Conservation (phyloP, 345 rosid genomes). For the Sisymbrium altissimum region DNA sequence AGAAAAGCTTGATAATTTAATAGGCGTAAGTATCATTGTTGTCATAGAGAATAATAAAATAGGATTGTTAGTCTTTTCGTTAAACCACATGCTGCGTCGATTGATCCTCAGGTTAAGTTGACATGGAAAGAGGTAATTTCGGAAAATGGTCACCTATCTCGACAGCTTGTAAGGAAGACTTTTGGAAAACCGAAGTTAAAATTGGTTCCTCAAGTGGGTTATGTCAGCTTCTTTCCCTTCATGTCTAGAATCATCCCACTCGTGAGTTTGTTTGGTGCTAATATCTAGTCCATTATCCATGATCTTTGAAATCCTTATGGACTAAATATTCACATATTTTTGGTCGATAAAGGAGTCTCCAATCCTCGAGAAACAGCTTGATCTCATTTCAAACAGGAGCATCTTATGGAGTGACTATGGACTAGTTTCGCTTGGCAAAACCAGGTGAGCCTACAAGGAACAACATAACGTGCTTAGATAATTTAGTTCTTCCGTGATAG, state of each 20-base stretch:
- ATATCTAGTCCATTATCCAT: not conserved
- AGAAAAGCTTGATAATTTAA: slow-evolving; percentile 1
- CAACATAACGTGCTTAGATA: not conserved
- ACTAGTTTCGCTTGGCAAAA: slow-evolving; percentile 84
- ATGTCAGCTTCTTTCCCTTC: slow-evolving; percentile 93
- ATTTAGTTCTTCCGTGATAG: not conserved
- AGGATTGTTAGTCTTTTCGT: slow-evolving; percentile 1
- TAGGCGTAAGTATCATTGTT: not conserved
- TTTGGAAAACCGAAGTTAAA: slow-evolving; percentile 56
- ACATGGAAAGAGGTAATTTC: slow-evolving; percentile 61
- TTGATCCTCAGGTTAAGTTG: slow-evolving; percentile 62
- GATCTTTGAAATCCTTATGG: not conserved
- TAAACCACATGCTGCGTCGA: not conserved
- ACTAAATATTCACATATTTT: not conserved
- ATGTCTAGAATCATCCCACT: slow-evolving; percentile 80
- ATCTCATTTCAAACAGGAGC: slow-evolving; percentile 73
- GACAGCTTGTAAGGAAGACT: slow-evolving; percentile 79
- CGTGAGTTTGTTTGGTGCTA: slow-evolving; percentile 48
- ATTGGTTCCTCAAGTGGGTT: slow-evolving; percentile 88
- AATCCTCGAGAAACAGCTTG: slow-evolving; percentile 91
- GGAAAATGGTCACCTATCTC: slow-evolving; percentile 49
- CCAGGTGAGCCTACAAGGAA: slow-evolving; percentile 49
- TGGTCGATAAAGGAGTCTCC: slow-evolving; percentile 57
- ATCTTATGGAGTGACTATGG: slow-evolving; percentile 86
- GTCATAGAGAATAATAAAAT: not conserved